A percentile compares a stretch with the other conserved stretches of the same genome.
These are phyloP conservation scores for Albugo laibachii DNA, from an alignment of 352 stramenopile species.

Conservation along the genomic window DNA sequence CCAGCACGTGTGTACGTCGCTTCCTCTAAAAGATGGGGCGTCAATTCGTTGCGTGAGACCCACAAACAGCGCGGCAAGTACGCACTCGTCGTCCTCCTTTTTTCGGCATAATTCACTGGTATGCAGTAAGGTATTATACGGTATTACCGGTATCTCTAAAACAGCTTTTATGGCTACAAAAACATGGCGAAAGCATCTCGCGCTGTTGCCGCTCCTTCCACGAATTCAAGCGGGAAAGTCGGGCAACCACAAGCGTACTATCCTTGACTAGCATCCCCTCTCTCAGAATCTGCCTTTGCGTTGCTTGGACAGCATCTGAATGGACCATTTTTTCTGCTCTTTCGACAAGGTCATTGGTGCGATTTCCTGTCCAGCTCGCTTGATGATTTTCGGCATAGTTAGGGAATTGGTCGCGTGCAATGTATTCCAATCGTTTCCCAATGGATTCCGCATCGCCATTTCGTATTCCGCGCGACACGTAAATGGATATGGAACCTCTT, in stretches of 20 bases:
- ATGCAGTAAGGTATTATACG: background rate
- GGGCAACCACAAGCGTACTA: background rate
- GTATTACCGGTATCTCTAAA: no score
- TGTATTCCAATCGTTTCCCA: conserved; percentile 91
- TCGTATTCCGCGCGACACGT: conserved; percentile 95
- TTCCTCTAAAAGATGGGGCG: conserved; percentile 31
- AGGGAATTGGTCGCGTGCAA: conserved; percentile 77
- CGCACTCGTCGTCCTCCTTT: conserved; percentile 76
- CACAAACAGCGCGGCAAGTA: conserved; percentile 6
- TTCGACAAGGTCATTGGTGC: conserved; percentile 80
- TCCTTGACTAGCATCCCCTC: background rate
- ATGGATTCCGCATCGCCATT: conserved; percentile 86
- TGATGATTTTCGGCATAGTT: conserved; percentile 88
- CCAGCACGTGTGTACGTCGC: conserved; percentile 57
- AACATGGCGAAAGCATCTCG: background rate
- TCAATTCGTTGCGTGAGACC: conserved; percentile 1
- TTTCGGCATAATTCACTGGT: conserved; percentile 30
- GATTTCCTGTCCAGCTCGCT: conserved; percentile 85
- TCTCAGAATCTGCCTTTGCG: conserved; percentile 67
- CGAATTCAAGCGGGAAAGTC: background rate
- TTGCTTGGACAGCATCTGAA: conserved; percentile 43
- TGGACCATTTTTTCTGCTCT: conserved; percentile 27
- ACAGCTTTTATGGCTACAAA: background rate
- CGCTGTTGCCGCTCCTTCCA: background rate
- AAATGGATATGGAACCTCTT: conserved; percentile 95